These are phyloP conservation scores for Raphanus sativus DNA, from an alignment of 345 rosid genomes.

Conservation along the genomic window DNA sequence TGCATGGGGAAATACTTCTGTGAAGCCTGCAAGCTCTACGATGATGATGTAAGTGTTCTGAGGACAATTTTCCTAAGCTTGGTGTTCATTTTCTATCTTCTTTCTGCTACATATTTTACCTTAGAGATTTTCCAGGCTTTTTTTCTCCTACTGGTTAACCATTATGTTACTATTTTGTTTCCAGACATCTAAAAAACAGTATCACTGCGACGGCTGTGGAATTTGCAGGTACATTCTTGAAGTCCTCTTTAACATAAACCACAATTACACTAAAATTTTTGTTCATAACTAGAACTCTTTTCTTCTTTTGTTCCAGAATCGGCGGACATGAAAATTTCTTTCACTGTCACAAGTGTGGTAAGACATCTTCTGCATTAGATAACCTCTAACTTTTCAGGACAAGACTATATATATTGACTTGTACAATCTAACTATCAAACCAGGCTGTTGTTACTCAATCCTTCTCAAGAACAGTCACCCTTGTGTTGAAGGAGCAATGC, in stretches of 20 bases:
- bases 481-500: constrained; percentile 99
- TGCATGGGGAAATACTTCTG: constrained; percentile 90
- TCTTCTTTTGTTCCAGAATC: constrained; percentile 46
- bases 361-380: constrained; percentile 27
- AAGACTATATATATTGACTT: neutral
- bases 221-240: constrained; percentile 74
- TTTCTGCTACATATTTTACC: neutral
- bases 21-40: constrained; percentile 70
- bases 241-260: neutral
- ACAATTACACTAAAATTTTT: neutral
- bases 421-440: neutral
- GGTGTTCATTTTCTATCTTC: neutral
- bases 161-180: constrained; percentile 22
- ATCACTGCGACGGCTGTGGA: constrained; percentile 85
- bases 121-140: neutral
- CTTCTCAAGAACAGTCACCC: constrained; percentile 70
- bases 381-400: neutral
- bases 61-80: neutral
- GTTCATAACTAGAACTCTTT: neutral
- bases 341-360: constrained; percentile 90
- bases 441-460: constrained; percentile 88
- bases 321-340: constrained; percentile 88
- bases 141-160: constrained; percentile 6
- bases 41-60: constrained; percentile 71
- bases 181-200: constrained; percentile 79